These are phyloP conservation scores for Psilocybe azurescens DNA, from an alignment of 768 basidiomycete species.

Conservation along the genomic window DNA sequence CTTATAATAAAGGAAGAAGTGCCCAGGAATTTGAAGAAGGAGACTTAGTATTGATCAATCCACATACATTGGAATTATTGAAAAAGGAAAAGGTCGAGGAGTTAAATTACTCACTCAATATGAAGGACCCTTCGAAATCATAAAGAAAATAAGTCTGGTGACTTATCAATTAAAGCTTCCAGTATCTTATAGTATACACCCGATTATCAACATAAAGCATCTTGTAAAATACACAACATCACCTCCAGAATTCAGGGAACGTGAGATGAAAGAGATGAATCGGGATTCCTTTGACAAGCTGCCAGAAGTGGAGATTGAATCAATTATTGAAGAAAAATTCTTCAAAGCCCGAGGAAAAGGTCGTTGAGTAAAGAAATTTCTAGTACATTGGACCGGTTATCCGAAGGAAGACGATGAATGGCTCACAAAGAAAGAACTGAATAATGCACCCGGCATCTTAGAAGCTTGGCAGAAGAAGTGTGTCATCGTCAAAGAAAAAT, in stretches of 20 bases:
- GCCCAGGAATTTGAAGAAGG: slow-evolving; percentile 31
- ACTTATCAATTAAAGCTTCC: slow-evolving; percentile 36
- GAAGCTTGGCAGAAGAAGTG: background rate
- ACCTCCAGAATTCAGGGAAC: slow-evolving; percentile 25
- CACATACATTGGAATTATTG: slow-evolving; percentile 25
- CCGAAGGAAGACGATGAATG: slow-evolving; percentile 28
- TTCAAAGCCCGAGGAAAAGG: slow-evolving; percentile 6
- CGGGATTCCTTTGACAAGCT: slow-evolving; percentile 7
- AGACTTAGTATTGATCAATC: slow-evolving; percentile 32
- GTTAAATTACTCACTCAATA: slow-evolving; percentile 32
- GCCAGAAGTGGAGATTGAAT: slow-evolving; percentile 9
- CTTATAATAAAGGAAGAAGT: slow-evolving; percentile 23
- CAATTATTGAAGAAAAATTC: slow-evolving; percentile 7
- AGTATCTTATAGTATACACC: slow-evolving; percentile 32
- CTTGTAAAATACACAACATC: slow-evolving; percentile 30
- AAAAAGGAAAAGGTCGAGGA: slow-evolving; percentile 29
- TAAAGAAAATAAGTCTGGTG: slow-evolving; percentile 28
- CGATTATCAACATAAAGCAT: slow-evolving; percentile 38
- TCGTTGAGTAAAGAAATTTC: slow-evolving; percentile 13
- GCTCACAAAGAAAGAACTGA: slow-evolving; percentile 21
- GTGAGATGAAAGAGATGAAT: background rate
- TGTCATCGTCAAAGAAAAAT: too few species aligned
- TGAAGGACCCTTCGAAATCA: slow-evolving; percentile 37
- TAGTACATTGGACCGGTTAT: slow-evolving; percentile 28
- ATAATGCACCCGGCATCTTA: slow-evolving; percentile 22